Evolutionary conservation across 2,329 filamentous ascomycete species (phyloP).

Genomic region (Colletotrichum nymphaeae): DNA sequence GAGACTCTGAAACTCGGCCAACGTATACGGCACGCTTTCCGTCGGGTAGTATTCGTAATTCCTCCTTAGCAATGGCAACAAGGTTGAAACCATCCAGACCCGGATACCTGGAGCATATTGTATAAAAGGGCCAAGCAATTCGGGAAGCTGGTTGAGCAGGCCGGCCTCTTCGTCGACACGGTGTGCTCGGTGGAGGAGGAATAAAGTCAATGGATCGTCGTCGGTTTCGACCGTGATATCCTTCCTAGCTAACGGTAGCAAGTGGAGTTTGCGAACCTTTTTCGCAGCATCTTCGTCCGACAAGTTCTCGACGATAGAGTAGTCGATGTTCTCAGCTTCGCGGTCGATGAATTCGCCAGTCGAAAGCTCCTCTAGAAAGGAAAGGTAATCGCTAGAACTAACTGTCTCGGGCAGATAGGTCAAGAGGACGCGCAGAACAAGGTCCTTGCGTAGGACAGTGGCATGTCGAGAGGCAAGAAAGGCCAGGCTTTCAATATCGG

Average conservation of each 20-base stretch:
- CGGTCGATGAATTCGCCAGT: conserved; percentile 56
- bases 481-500: conserved; percentile 72
- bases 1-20: conserved; percentile 73
- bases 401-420: conserved; percentile 81
- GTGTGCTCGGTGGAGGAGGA: conserved; percentile 75
- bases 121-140: conserved; percentile 77
- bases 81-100: conserved; percentile 75
- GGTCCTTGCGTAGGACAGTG: conserved; percentile 69
- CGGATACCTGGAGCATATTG: conserved; percentile 69
- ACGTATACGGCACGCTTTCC: conserved; percentile 58
- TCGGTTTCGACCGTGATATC: conserved; percentile 59
- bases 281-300: conserved; percentile 73
- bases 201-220: conserved; percentile 68
- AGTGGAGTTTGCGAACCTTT: conserved; percentile 70
- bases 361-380: conserved; percentile 69
- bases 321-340: conserved; percentile 62
- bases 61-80: conserved; percentile 76
- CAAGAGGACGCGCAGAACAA: conserved; percentile 78
- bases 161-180: conserved; percentile 79
- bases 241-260: conserved; percentile 67
- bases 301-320: conserved; percentile 65
- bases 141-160: conserved; percentile 74
- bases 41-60: conserved; percentile 77
- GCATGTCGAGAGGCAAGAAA: conserved; percentile 67
- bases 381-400: conserved; percentile 71